Base-by-base conservation (phyloP, 2,329 filamentous ascomycete species). In the Diplocarpon rosae region DNA sequence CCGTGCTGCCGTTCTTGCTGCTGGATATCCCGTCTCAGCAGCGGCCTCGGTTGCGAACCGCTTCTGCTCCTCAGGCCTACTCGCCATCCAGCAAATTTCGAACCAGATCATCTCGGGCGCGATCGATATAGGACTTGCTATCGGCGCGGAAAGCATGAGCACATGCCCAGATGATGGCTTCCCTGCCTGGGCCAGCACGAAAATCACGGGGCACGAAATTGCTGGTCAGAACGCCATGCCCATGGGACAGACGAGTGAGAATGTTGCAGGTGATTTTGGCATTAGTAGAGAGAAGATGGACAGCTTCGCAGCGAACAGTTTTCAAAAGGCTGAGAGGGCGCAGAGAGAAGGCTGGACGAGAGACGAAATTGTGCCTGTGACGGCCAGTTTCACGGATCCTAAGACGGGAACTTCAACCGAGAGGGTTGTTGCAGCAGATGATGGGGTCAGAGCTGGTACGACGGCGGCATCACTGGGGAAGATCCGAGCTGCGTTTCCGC, bases 141-240 rank as follows among this genome's bases (percentile, higher is more conserved):
- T 89, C n/a, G 90, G 90, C 60, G 87, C 94, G 29, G 90, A 96
- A 77, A 89, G 83, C 72, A 96, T 96, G 90, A 56, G 81, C 76
- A 38, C 87, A 85, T 29, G 78, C 47, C 83, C 83, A 37, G 85
- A 90, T 62, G 72, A 71, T 42, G 90, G 90, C 48, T 88, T 95
- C 13, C 76, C 80, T 1, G 3, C 20, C 49, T 86, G 94, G 66
- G 93, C 95, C 73, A 89, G 84, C 31, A 83, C 89, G 34, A 74
- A 84, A 46, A 78, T 95, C 53, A 84, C 92, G 61, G 75, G 69
- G 59, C 75, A 88, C 71, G 72, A 77, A 52, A 80, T 90, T 62
- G 76, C 87, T 17, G 83, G 83, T 58, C 92, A 95, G 75, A 95
- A 90, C 78, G 92, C 92, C 70, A 88, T 95, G 13, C 82, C 88